These are phyloP conservation scores for Gracilaria vermiculophylla DNA, from an alignment of 23 red algal genomes.

Conservation along the genomic window DNA sequence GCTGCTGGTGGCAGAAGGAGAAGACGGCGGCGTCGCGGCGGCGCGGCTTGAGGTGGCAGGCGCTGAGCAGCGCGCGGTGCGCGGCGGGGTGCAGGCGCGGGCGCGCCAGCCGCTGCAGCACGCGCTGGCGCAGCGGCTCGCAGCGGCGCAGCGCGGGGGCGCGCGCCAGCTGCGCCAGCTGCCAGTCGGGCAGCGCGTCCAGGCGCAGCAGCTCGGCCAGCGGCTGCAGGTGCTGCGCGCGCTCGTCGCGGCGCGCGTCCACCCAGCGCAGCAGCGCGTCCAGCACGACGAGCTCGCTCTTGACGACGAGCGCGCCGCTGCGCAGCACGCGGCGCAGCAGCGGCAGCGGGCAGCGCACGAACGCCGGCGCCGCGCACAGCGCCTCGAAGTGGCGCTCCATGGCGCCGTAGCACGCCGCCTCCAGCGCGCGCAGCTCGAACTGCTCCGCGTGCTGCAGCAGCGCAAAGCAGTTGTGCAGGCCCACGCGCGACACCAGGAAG, in stretches of 20 bases:
- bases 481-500: constrained; percentile 17
- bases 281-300: constrained; percentile 40
- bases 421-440: constrained; percentile 48
- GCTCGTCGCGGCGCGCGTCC: neutral
- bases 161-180: neutral
- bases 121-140: neutral
- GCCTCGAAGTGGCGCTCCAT: constrained; percentile 59
- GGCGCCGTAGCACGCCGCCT: neutral
- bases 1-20: constrained; percentile 34
- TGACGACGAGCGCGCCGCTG: constrained; percentile 30
- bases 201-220: constrained; percentile 23
- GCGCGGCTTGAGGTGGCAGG: constrained; percentile 38
- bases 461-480: constrained; percentile 1
- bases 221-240: neutral
- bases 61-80: neutral
- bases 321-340: constrained; percentile 6
- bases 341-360: neutral
- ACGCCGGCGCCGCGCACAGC: constrained; percentile 31
- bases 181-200: neutral
- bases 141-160: neutral
- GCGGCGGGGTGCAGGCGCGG: neutral
- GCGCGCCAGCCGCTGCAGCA: neutral
- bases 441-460: constrained; percentile 35
- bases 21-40: constrained; percentile 22
- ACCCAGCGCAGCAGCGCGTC: constrained; percentile 58